Percentiles rank a stretch among this genome's conserved stretches.
phyloP scores from a whole-genome alignment of 163 green algal species.

The Chlorella variabilis region DNA sequence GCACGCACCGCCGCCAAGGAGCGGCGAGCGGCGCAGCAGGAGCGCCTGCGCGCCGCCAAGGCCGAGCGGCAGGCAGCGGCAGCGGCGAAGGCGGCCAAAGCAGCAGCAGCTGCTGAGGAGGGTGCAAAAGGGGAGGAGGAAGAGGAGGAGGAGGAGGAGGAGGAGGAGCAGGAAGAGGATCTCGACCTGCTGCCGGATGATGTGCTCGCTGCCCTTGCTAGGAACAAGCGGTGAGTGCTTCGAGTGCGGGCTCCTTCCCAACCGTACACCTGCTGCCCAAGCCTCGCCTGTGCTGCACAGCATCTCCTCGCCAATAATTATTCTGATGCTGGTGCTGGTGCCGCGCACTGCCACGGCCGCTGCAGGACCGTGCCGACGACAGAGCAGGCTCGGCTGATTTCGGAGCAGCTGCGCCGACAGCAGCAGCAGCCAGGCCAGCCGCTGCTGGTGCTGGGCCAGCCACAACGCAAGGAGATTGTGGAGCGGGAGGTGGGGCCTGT shows the following conservation, averaged over 20 bases:
- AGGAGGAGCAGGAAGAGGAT: no score
- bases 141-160: constrained; percentile 4
- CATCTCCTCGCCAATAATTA: no score
- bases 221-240: constrained; percentile 27
- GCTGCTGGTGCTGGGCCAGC: constrained; percentile 4
- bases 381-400: constrained; percentile 22
- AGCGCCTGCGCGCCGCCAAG: not conserved
- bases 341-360: no score
- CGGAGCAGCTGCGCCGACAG: constrained; percentile 30
- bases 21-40: not conserved
- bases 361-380: constrained; percentile 11
- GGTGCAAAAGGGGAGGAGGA: not conserved
- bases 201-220: constrained; percentile 12
- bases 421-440: not conserved
- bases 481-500: constrained; percentile 26
- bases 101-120: not conserved
- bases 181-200: constrained; percentile 28
- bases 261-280: no score
- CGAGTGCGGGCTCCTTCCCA: not conserved
- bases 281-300: no score
- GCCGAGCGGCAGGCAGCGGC: constrained; percentile 7
- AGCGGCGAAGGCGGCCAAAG: not conserved
- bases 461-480: not conserved
- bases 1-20: constrained; percentile 7
- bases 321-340: no score